Conservation (phyloP, 306 rosid species). For the Gleditsia sinensis region DNA sequence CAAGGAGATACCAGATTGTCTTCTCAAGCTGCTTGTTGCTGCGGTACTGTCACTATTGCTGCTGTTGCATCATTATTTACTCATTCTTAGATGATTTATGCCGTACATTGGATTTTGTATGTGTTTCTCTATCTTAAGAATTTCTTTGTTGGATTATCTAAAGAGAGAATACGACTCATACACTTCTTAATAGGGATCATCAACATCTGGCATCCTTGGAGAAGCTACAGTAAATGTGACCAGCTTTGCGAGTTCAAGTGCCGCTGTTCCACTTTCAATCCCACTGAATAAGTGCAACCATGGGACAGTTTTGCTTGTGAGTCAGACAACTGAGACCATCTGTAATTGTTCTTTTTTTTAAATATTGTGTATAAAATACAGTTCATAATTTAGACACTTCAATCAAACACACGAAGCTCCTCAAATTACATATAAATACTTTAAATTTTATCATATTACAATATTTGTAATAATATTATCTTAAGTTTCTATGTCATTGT, state of each 20-base stretch:
- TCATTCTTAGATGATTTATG: neutral
- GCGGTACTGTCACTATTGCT: conserved; percentile 42
- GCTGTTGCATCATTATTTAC: conserved; percentile 13
- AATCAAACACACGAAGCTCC: no score
- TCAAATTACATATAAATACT: no score
- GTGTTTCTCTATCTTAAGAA: conserved; percentile 25
- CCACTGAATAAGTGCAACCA: conserved; percentile 55
- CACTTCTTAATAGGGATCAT: conserved; percentile 50
- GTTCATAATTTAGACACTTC: no score
- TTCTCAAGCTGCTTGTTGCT: conserved; percentile 58
- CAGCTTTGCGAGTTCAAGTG: conserved; percentile 43
- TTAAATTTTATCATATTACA: no score
- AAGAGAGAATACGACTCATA: neutral
- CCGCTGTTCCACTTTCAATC: conserved; percentile 55
- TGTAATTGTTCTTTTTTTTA: conserved; percentile 6
- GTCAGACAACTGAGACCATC: conserved; percentile 32
- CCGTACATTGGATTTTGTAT: neutral
- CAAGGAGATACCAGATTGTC: conserved; percentile 44
- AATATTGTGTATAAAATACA: no score
- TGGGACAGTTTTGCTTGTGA: conserved; percentile 60
- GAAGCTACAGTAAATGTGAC: conserved; percentile 55
- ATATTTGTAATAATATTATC: no score
- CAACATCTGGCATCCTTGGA: conserved; percentile 61
- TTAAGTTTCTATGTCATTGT: no score
- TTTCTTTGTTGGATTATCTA: conserved; percentile 25